Percentiles rank a stretch among this genome's conserved stretches.
phyloP scores from a whole-genome alignment of 257 asterid species.

The Verbascum thapsus region DNA sequence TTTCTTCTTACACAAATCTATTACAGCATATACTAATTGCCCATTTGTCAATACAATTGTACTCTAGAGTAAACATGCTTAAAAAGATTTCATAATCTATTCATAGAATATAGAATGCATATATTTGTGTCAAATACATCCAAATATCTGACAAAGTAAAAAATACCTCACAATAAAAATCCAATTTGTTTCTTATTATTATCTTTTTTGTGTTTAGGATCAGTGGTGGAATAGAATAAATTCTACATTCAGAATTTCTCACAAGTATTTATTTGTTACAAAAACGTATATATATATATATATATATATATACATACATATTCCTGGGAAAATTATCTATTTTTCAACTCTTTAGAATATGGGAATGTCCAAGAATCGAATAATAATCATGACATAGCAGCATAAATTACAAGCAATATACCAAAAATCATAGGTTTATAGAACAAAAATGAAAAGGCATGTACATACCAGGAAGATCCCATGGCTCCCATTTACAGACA shows the following conservation, averaged over 20 bases:
- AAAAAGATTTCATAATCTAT: no score
- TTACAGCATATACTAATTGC: no score
- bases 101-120: no score
- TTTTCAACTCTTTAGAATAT: not conserved
- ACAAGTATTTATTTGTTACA: not conserved
- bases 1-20: no score
- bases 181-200: no score
- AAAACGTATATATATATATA: no score
- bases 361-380: not conserved
- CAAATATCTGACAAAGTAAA: no score
- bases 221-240: not conserved
- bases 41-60: no score
- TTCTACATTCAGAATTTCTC: not conserved
- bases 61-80: no score
- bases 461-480: conserved; percentile 95
- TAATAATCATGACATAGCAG: not conserved
- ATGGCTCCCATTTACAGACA: conserved; percentile 90
- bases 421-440: not conserved
- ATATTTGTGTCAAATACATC: no score
- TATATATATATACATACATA: not conserved
- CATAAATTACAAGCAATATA: not conserved
- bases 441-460: conserved; percentile 13
- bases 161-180: no score
- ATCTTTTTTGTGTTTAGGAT: no score
- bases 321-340: not conserved